Evolutionary conservation across 2,329 filamentous ascomycete species (phyloP), one percentile per base, ranked within the genome.

Genomic region (Scedosporium boydii): DNA sequence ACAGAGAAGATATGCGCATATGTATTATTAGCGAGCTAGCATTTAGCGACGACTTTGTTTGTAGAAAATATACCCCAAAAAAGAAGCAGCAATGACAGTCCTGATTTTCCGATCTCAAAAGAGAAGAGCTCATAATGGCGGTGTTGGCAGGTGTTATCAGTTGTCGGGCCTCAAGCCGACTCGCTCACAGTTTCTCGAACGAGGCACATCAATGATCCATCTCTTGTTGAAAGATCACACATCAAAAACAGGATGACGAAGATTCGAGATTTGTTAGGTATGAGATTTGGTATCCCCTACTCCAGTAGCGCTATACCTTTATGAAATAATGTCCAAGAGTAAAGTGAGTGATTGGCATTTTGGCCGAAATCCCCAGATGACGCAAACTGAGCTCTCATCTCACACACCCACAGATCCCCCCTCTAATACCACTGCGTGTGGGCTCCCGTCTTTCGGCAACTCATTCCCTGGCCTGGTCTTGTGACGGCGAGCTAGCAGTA

Each of bases 401-500:
- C 51, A 56, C 29, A 34, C 34, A n/a, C 26, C 26, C 62, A 14
- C 68, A 79, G 74, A 75, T 76, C 55, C 76, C 79, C 6, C 79
- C 80, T 1, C 74, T 85, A 7, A 78, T 79, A 66, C 73, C 77
- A 3, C 72, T 82, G 23, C 69, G 72, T 57, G 70, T 82, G 21
- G 72, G 72, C 44, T 75, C 77, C 10, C 72, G 78, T 4, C 77
- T 79, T 18, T 70, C 80, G 64, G 76, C 77, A 29, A 74, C 74
- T 4, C 76, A 77, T 63, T 72, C 75, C 1, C 66, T 78, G 7
- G 68, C 79, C 42, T 85, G 82, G 80, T 86, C 83, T 23, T 79
- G 79, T 64, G 83, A 86, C 61, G 81, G 78, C 26, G 83, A 85
- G 67, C 74, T 86, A 4, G 83, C 82, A 41, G 75, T 85, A 38